Percentiles rank a stretch among this genome's conserved stretches.
phyloP scores from a whole-genome alignment of 2,329 filamentous ascomycete genomes.

The Exophiala bonariae region DNA sequence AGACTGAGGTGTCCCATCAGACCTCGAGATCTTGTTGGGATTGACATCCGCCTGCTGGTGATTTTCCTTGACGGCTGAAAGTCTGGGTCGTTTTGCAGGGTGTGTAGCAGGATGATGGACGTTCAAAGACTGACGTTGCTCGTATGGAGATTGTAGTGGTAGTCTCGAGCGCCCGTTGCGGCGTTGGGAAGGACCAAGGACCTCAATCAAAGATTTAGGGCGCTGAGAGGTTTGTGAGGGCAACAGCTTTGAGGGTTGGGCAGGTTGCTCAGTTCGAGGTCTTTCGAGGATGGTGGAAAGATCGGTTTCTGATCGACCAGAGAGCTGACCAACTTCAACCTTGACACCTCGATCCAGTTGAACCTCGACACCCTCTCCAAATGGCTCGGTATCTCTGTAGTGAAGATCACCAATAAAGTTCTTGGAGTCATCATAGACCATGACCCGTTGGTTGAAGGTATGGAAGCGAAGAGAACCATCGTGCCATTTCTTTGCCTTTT shows the following conservation, averaged over 20 bases:
- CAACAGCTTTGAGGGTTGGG: constrained; percentile 35
- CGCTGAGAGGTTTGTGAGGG: constrained; percentile 49
- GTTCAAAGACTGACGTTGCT: constrained; percentile 47
- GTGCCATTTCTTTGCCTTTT: constrained; percentile 91
- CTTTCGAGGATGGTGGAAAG: constrained; percentile 73
- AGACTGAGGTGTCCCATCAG: constrained; percentile 12
- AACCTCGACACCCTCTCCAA: constrained; percentile 81
- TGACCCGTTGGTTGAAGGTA: constrained; percentile 84
- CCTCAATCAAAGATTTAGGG: constrained; percentile 60
- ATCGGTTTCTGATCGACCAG: constrained; percentile 75
- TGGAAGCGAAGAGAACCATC: constrained; percentile 87
- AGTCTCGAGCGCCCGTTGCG: constrained; percentile 62
- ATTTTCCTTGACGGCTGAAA: constrained; percentile 24
- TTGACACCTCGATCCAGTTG: constrained; percentile 74
- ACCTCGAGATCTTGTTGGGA: background rate
- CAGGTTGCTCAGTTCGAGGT: constrained; percentile 38
- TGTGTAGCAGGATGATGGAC: constrained; percentile 26
- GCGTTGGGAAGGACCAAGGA: constrained; percentile 66
- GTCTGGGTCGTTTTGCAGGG: constrained; percentile 36
- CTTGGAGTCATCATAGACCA: constrained; percentile 82
- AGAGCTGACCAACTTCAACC: constrained; percentile 75
- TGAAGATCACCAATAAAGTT: constrained; percentile 84
- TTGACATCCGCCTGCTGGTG: background rate
- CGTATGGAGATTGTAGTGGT: constrained; percentile 64
- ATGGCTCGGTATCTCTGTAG: constrained; percentile 67